Evolutionary conservation across 2,329 filamentous ascomycete species (phyloP).

Genomic region (Penicillium concentricum): DNA sequence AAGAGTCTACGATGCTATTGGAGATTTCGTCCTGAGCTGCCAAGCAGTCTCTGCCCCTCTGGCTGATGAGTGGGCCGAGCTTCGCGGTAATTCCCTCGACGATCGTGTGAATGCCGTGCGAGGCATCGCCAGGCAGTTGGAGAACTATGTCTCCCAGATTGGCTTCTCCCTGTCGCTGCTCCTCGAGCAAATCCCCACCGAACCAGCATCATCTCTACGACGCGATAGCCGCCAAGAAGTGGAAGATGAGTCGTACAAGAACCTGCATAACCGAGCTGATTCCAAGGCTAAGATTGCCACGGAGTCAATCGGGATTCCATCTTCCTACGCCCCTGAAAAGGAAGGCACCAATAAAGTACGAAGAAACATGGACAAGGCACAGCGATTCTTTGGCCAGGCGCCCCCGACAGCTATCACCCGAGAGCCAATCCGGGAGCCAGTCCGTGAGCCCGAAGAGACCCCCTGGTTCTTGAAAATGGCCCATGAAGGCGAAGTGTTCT

Average conservation of each 20-base stretch:
- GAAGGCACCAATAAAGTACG: constrained; percentile 40
- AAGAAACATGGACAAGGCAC: constrained; percentile 48
- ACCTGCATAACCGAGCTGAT: constrained; percentile 30
- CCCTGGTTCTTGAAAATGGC: constrained; percentile 85
- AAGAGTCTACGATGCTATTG: constrained; percentile 87
- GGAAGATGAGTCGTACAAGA: constrained; percentile 25
- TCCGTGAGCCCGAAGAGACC: constrained; percentile 66
- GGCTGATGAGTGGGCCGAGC: constrained; percentile 91
- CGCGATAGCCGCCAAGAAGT: constrained; percentile 33
- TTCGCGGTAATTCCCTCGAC: constrained; percentile 86
- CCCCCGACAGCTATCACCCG: constrained; percentile 41
- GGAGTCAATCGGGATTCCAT: constrained; percentile 47
- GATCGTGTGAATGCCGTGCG: constrained; percentile 79
- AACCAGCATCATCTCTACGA: constrained; percentile 51
- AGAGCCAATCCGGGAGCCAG: constrained; percentile 41
- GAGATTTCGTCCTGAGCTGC: constrained; percentile 81
- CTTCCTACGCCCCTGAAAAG: constrained; percentile 41
- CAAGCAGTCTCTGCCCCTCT: constrained; percentile 89
- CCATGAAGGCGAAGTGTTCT: constrained; percentile 83
- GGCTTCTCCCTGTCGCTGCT: constrained; percentile 84
- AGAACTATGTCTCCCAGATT: constrained; percentile 82
- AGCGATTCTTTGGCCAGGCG: constrained; percentile 49
- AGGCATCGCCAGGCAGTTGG: constrained; percentile 73
- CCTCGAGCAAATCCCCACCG: constrained; percentile 69
- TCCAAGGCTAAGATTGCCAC: constrained; percentile 38